Conservation (phyloP, 768 basidiomycete genomes). For the Hypholoma sublateritium region DNA sequence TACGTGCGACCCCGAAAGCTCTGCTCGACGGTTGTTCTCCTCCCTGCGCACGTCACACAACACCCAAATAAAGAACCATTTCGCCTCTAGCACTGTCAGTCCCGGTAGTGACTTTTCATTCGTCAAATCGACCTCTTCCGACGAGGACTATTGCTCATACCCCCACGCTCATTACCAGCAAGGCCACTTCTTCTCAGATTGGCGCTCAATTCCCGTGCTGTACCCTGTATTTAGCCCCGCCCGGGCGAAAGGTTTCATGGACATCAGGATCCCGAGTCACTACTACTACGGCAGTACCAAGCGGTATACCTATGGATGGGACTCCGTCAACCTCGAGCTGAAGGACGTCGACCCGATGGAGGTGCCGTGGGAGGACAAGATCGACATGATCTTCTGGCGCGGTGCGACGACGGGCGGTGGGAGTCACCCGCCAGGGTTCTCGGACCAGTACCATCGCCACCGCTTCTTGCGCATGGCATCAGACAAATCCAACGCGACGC, state of each 20-base stretch:
- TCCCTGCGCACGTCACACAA: slow-evolving; percentile 60
- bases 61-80: slow-evolving; percentile 25
- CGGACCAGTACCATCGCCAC: slow-evolving; percentile 84
- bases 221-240: slow-evolving; percentile 95
- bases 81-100: slow-evolving; percentile 20
- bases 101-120: slow-evolving; percentile 67
- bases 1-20: slow-evolving; percentile 78
- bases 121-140: slow-evolving; percentile 54
- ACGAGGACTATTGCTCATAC: slow-evolving; percentile 73
- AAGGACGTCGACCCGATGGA: slow-evolving; percentile 86
- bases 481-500: slow-evolving; percentile 47
- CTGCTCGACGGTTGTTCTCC: slow-evolving; percentile 81
- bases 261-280: slow-evolving; percentile 93
- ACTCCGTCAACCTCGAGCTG: slow-evolving; percentile 67
- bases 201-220: slow-evolving; percentile 84
- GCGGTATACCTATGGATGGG: slow-evolving; percentile 91
- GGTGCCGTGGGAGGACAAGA: slow-evolving; percentile 84
- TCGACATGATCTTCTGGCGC: slow-evolving; percentile 89
- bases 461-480: slow-evolving; percentile 86
- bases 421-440: slow-evolving; percentile 80
- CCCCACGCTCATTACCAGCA: slow-evolving; percentile 87
- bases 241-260: slow-evolving; percentile 79
- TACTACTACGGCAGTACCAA: slow-evolving; percentile 88
- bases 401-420: slow-evolving; percentile 97
- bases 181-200: slow-evolving; percentile 97